A percentile compares a stretch with the other conserved stretches of the same genome.
Conservation (phyloP, 257 asterid species). For the Nicotiana undulata region DNA sequence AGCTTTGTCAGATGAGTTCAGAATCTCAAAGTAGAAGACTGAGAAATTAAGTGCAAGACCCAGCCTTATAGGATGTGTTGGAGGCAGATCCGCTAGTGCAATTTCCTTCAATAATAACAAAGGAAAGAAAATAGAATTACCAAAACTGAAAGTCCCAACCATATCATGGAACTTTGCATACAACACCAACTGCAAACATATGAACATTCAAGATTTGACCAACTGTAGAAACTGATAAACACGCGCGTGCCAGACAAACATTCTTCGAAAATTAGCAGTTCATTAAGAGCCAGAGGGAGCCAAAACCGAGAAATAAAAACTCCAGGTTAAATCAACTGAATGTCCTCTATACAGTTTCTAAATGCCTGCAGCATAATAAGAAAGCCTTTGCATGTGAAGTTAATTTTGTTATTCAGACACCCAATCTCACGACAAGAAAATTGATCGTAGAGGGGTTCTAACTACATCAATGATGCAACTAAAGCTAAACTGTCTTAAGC, state of each 20-base stretch:
- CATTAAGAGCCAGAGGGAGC: not conserved
- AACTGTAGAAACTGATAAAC: not conserved
- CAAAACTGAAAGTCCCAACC: not conserved
- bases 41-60: constrained; percentile 47
- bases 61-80: constrained; percentile 46
- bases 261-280: not conserved
- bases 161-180: not conserved
- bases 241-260: not conserved
- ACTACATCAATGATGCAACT: not conserved
- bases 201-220: not conserved
- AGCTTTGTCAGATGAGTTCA: constrained; percentile 43
- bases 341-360: not conserved
- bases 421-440: not conserved
- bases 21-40: constrained; percentile 44
- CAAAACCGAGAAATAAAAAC: not conserved
- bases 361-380: not conserved
- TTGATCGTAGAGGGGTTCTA: not conserved
- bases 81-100: constrained; percentile 35
- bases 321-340: not conserved
- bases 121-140: constrained; percentile 6
- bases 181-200: not conserved
- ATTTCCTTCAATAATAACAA: constrained; percentile 28
- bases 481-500: not conserved
- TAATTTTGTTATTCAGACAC: not conserved
- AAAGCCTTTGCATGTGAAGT: not conserved